Base-by-base conservation (phyloP, 2,329 filamentous ascomycete genomes). In the Aspergillus ochraceus region DNA sequence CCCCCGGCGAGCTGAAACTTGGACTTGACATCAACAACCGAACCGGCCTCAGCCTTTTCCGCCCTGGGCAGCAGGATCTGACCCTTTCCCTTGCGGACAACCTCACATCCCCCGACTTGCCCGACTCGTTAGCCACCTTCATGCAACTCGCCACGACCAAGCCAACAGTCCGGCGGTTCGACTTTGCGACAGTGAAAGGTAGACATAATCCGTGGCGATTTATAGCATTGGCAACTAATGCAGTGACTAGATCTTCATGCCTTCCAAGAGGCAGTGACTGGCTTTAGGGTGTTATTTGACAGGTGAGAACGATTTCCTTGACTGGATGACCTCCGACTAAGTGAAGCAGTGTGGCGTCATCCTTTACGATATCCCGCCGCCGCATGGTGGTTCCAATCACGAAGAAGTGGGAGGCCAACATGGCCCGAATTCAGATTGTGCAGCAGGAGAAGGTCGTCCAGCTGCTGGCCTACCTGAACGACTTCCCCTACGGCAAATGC, bases 351-450 rank as follows among this genome's bases (percentile, higher is more conserved):
- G 76, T 90, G 55, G 91, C 91, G 6, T 81, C 84, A 8, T 87
- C 86, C 0, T 91, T 97, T 74, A 88, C 89, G 59, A 96, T 97
- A 65, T 88, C 92, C 1, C 87, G 92, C 30, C 87, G 91, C 52
- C 86, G 91, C 65, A 95, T 93, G 89, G 91, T 97, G 12, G 91
- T 96, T 17, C 91, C 91, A 0, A 94, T 97, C 65, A 90, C 96
- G 79, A 96, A 97, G 78, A 95, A 95, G 75, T 96, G 91, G 91
- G 92, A 96, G 71, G 90, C 92, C 2, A 86, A 83, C n/a, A 84
- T 83, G 42, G 91, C 91, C 9, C 87, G 93, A 39, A 81, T 97
- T 8, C 92, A 97, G 72, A 82, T 97, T 42, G 86, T 97, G 39
- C 83, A 87, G 65, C 88, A 89, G 64, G 90, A 92, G 63, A 90